These are phyloP conservation scores for Trichoderma gamsii DNA, from an alignment of 495 filamentous ascomycete genomes.

Conservation along the genomic window DNA sequence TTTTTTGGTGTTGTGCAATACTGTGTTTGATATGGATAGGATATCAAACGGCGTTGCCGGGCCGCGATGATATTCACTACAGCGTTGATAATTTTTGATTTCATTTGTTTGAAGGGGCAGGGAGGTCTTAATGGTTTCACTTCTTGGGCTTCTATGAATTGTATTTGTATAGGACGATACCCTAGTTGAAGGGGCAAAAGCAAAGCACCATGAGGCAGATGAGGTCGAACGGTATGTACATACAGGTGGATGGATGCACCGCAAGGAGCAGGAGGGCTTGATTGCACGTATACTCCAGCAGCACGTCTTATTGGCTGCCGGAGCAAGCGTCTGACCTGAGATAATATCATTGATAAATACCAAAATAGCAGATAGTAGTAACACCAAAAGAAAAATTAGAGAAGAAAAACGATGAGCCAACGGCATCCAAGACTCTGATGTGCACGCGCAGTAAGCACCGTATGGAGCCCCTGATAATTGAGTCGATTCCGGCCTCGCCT, in stretches of 20 bases:
- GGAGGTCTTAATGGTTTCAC: background rate
- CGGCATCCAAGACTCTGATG: background rate
- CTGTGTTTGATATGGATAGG: background rate
- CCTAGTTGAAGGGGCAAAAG: conserved; percentile 8
- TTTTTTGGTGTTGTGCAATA: background rate
- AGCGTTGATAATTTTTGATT: background rate
- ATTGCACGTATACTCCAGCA: background rate
- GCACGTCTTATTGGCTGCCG: background rate
- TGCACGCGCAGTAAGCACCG: background rate
- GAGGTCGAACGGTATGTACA: background rate
- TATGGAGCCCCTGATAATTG: background rate
- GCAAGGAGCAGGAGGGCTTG: background rate
- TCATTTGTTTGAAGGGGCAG: background rate
- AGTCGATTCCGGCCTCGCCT: background rate
- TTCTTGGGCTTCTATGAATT: background rate
- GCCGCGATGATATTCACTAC: background rate
- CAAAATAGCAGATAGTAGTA: background rate
- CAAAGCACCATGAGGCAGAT: background rate
- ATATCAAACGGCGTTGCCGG: conserved; percentile 11
- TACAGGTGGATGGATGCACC: background rate
- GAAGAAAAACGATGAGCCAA: background rate
- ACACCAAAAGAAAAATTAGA: background rate
- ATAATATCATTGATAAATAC: background rate
- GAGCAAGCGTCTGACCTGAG: background rate
- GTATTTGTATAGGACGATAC: conserved; percentile 11